Percentiles rank a stretch among this genome's conserved stretches.
These are phyloP conservation scores for Ricinus communis DNA, from an alignment of 345 rosid genomes.

Conservation along the genomic window DNA sequence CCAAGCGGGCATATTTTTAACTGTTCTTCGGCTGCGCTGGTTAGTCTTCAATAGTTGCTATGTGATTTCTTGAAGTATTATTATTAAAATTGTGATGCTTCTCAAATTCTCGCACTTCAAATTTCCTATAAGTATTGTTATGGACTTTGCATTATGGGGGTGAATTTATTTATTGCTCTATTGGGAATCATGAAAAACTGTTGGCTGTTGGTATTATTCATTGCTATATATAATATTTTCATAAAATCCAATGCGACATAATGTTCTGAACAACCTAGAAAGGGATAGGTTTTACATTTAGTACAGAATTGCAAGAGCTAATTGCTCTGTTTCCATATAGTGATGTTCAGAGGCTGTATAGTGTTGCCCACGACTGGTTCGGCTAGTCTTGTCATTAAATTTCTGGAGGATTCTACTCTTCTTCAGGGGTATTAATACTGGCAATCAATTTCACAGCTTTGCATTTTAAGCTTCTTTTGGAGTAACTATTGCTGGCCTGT, in stretches of 20 bases:
- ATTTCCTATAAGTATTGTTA: not conserved
- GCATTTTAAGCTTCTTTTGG: not conserved
- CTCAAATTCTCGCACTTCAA: not conserved
- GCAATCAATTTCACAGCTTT: not conserved
- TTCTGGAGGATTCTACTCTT: not conserved
- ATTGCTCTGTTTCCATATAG: not conserved
- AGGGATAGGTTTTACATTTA: too few relatives aligned
- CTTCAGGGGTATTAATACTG: not conserved
- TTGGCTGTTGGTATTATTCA: not conserved
- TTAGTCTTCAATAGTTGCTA: not conserved
- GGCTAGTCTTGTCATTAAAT: not conserved
- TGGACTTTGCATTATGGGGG: not conserved
- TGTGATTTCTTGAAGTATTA: too few relatives aligned
- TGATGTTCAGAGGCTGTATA: not conserved
- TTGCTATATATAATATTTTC: not conserved
- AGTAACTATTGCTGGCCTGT: not conserved
- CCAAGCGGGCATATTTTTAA: too few relatives aligned
- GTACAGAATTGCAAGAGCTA: not conserved
- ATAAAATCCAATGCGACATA: not conserved
- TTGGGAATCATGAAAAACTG: not conserved
- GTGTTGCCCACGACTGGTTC: not conserved
- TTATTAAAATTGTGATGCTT: too few relatives aligned
- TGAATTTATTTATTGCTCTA: not conserved
- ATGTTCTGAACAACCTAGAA: not conserved
- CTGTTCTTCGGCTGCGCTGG: too few relatives aligned